These are phyloP conservation scores for Lactifluus rugatus DNA, from an alignment of 768 basidiomycete genomes.

Conservation along the genomic window DNA sequence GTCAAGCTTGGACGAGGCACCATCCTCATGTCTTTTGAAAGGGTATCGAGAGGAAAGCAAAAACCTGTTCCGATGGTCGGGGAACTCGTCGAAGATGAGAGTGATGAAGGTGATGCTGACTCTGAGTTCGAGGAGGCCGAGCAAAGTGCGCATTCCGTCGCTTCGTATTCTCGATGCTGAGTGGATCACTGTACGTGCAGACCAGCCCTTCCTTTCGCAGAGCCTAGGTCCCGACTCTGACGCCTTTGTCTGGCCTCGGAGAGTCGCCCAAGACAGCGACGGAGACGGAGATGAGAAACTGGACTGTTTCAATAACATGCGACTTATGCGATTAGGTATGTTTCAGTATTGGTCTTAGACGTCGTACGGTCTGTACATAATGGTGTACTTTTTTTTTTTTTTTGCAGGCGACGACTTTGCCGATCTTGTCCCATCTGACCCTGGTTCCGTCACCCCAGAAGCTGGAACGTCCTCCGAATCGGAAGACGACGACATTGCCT, in stretches of 20 bases:
- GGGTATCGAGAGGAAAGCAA: constrained; percentile 50
- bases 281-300: constrained; percentile 58
- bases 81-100: constrained; percentile 24
- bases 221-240: constrained; percentile 61
- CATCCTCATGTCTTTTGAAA: constrained; percentile 54
- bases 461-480: constrained; percentile 36
- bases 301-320: constrained; percentile 52
- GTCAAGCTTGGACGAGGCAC: constrained; percentile 73
- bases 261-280: constrained; percentile 36
- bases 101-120: constrained; percentile 21
- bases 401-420: constrained; percentile 56
- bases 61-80: constrained; percentile 19
- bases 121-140: constrained; percentile 64
- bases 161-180: background rate
- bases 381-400: no score
- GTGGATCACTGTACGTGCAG: constrained; percentile 25
- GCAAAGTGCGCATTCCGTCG: constrained; percentile 34
- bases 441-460: constrained; percentile 43
- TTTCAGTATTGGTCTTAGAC: background rate
- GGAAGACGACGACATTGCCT: constrained; percentile 28
- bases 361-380: background rate
- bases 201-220: constrained; percentile 37
- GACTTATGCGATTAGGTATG: constrained; percentile 67
- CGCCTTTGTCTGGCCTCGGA: constrained; percentile 74
- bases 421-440: constrained; percentile 54